Base-by-base conservation (phyloP, 177 flowering plant species). In the Vitis hybrid region DNA sequence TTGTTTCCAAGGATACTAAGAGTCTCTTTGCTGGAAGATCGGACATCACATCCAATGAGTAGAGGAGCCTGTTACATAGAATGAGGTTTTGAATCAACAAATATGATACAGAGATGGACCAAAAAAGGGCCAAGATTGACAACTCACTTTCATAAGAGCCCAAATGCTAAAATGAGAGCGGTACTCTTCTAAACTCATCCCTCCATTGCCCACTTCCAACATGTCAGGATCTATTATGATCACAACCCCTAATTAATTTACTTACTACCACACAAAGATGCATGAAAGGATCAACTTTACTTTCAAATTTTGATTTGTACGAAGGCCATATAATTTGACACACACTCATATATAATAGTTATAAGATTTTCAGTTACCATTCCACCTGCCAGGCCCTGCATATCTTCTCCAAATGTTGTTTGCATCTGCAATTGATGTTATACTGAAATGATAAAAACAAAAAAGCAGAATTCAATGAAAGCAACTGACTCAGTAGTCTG, bases 161-260 rank as follows among this genome's bases (percentile, higher is more conserved):
- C 86, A 84, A 10, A 85, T 79, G 57, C 88, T 83, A 24, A 85
- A 83, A 71, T 85, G 88, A 27, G 88, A 83, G 10, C 77, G 74
- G 51, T 83, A 83, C 63, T 83, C 86, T 61, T 83, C 84, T 14
- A 67, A 18, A 7, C 24, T 82, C 85, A 85, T 81, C 30, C 88
- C 88, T 65, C 86, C 85, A 75, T 85, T 85, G n/a, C 88, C 88
- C 32, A 85, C 85, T 78, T 85, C 88, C 61, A 83, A 64, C 88
- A 85, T 85, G 68, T 85, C 86, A 61, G 88, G 83, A 78, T 85
- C 88, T 85, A 48, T 64, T 54, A 55, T 4, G 15, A 59, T 55
- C 46, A 24, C 62, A 2, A 64, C 51, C 48, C 15, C 2, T 50
- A 58, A 54, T 78, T 50, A 63, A 5, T 48, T 35, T 35, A 35